Conservation (phyloP, 805 yeast genomes). For the Saccharomycopsis olivae region DNA sequence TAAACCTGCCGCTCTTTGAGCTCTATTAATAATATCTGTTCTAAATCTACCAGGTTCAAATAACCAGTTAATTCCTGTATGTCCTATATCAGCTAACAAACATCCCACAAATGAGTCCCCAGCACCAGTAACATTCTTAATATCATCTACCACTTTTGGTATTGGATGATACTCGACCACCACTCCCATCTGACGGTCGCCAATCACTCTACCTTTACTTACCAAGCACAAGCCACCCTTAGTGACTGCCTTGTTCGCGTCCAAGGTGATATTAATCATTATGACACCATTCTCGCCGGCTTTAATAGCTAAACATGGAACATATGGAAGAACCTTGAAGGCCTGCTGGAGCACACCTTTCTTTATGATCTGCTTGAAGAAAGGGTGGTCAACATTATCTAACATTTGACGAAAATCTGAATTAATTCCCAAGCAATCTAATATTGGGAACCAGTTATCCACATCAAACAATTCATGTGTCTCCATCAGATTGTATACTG, state of each 20-base stretch:
- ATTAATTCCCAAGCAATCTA: conserved; percentile 49
- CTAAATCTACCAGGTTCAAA: conserved; percentile 23
- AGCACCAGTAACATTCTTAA: conserved; percentile 74
- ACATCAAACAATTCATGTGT: conserved; percentile 34
- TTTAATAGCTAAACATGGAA: conserved; percentile 32
- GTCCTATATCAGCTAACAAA: conserved; percentile 35
- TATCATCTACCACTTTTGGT: conserved; percentile 24
- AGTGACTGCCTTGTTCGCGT: neutral
- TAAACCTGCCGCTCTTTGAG: conserved; percentile 28
- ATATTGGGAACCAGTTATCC: conserved; percentile 63
- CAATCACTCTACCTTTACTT: conserved; percentile 9
- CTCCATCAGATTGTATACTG: conserved; percentile 42
- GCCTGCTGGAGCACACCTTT: conserved; percentile 54
- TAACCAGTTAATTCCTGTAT: conserved; percentile 22
- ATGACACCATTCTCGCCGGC: conserved; percentile 18
- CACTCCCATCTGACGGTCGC: conserved; percentile 34
- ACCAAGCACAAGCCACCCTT: conserved; percentile 8
- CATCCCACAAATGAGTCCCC: conserved; percentile 77
- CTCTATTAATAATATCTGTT: conserved; percentile 22
- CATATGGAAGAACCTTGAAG: conserved; percentile 62
- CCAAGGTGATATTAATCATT: conserved; percentile 25
- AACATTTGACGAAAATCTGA: conserved; percentile 36
- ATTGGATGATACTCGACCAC: conserved; percentile 53
- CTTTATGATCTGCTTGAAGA: conserved; percentile 18
- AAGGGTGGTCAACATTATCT: conserved; percentile 19